phyloP scores from a whole-genome alignment of 2,329 filamentous ascomycete species.

The Aspergillus spinulosporus region DNA sequence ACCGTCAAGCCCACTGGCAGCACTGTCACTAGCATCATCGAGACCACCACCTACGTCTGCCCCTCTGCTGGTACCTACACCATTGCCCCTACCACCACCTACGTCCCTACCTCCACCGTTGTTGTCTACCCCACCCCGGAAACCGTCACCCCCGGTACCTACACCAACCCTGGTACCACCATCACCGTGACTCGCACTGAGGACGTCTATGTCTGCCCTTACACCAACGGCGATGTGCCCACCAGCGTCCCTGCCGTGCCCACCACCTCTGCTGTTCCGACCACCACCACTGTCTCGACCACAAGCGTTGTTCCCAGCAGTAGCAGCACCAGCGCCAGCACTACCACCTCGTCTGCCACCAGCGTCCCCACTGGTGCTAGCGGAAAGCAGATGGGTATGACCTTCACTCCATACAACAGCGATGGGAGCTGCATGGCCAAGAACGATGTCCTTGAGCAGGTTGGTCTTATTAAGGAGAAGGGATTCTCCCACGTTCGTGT shows the following conservation, averaged over 20 bases:
- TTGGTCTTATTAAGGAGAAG: slow-evolving; percentile 61
- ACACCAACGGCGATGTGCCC: slow-evolving; percentile 47
- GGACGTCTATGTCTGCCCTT: slow-evolving; percentile 71
- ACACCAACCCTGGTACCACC: slow-evolving; percentile 66
- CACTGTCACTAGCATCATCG: slow-evolving; percentile 66
- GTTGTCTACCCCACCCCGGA: slow-evolving; percentile 65
- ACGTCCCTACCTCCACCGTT: slow-evolving; percentile 54
- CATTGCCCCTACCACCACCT: slow-evolving; percentile 67
- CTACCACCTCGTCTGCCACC: slow-evolving; percentile 20
- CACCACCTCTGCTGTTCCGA: neutral
- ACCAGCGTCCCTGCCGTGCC: slow-evolving; percentile 31
- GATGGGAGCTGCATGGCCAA: slow-evolving; percentile 63
- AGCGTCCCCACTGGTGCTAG: slow-evolving; percentile 24
- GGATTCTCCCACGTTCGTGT: slow-evolving; percentile 74
- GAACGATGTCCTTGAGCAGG: slow-evolving; percentile 59
- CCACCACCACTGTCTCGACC: slow-evolving; percentile 23
- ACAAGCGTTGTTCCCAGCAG: slow-evolving; percentile 30
- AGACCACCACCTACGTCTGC: slow-evolving; percentile 72
- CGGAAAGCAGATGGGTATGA: slow-evolving; percentile 62
- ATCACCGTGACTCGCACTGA: slow-evolving; percentile 69
- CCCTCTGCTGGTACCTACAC: slow-evolving; percentile 73
- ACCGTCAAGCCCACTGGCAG: slow-evolving; percentile 59
- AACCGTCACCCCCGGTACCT: slow-evolving; percentile 68
- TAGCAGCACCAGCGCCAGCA: slow-evolving; percentile 25
- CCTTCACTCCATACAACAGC: slow-evolving; percentile 73